These are phyloP conservation scores for Neofusicoccum kwambonambiense DNA, from an alignment of 2,329 filamentous ascomycete species.

Conservation along the genomic window DNA sequence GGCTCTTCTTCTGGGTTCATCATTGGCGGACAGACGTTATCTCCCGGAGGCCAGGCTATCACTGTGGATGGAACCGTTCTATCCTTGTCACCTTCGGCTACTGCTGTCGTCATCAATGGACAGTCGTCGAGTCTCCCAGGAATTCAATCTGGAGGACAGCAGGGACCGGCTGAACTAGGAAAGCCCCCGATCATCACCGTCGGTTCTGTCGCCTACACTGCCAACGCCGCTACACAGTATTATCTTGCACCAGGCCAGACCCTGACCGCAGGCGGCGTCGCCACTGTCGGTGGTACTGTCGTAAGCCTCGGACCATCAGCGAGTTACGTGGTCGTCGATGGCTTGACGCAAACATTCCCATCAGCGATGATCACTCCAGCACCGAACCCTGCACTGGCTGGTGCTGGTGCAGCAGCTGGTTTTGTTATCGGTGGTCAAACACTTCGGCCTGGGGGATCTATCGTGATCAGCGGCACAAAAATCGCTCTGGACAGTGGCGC, in stretches of 20 bases:
- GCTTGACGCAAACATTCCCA: conserved; percentile 34
- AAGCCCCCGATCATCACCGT: conserved; percentile 38
- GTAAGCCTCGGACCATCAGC: conserved; percentile 42
- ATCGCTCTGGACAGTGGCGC: conserved; percentile 25
- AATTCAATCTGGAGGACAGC: conserved; percentile 22
- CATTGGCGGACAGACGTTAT: conserved; percentile 36
- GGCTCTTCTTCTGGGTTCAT: conserved; percentile 33
- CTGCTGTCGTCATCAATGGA: conserved; percentile 36
- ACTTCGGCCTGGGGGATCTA: conserved; percentile 25
- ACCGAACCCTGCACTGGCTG: conserved; percentile 26
- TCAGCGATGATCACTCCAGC: conserved; percentile 20
- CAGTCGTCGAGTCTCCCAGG: conserved; percentile 25
- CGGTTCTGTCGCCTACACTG: conserved; percentile 40
- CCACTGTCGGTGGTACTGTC: conserved; percentile 37
- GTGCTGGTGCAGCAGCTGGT: conserved; percentile 23
- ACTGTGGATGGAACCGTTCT: conserved; percentile 37
- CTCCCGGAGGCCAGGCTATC: conserved; percentile 34
- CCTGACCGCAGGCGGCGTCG: conserved; percentile 40
- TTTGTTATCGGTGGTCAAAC: conserved; percentile 21
- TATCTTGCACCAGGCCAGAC: conserved; percentile 40
- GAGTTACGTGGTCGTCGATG: conserved; percentile 41
- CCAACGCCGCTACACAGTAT: conserved; percentile 48
- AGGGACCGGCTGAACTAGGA: background rate
- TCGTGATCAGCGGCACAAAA: conserved; percentile 25
- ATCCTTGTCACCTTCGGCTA: conserved; percentile 35